Evolutionary conservation across 1,139 yeast species (phyloP).

Genomic region (Pichia norvegensis): DNA sequence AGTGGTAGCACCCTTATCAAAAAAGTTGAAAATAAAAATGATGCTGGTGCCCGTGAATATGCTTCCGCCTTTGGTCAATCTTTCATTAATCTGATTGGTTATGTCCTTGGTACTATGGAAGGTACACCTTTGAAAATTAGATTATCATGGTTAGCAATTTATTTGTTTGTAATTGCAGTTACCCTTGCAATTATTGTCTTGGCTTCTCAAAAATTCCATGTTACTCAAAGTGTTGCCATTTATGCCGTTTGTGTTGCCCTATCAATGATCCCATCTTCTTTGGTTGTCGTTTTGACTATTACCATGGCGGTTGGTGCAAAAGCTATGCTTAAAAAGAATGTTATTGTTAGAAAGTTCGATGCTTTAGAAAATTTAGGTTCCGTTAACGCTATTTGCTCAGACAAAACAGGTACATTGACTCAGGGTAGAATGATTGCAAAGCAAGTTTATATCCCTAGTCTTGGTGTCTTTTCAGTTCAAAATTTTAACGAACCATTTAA

Average conservation of each 20-base stretch:
- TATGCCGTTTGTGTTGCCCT: conserved; percentile 79
- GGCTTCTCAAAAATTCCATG: conserved; percentile 67
- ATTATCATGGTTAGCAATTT: conserved; percentile 62
- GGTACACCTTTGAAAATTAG: conserved; percentile 74
- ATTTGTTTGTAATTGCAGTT: conserved; percentile 63
- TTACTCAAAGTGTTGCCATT: conserved; percentile 64
- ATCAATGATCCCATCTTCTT: conserved; percentile 77
- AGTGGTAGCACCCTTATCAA: conserved; percentile 32
- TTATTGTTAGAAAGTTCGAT: conserved; percentile 70
- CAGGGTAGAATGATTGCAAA: conserved; percentile 74
- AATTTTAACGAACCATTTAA: conserved; percentile 64
- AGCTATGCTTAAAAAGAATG: conserved; percentile 64
- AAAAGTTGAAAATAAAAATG: conserved; percentile 29
- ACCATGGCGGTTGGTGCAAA: conserved; percentile 85
- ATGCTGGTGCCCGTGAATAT: conserved; percentile 40
- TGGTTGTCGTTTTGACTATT: conserved; percentile 75
- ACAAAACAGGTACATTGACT: conserved; percentile 76
- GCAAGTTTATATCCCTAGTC: conserved; percentile 68
- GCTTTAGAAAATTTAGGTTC: conserved; percentile 77
- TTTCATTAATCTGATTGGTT: conserved; percentile 46
- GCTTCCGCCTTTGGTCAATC: conserved; percentile 40
- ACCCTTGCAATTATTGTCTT: conserved; percentile 70
- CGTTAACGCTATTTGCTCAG: conserved; percentile 74
- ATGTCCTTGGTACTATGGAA: conserved; percentile 62
- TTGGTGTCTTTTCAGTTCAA: conserved; percentile 57